A percentile compares a stretch with the other conserved stretches of the same genome.
Conservation (phyloP, 306 rosid species). For the Carpinus viminea region DNA sequence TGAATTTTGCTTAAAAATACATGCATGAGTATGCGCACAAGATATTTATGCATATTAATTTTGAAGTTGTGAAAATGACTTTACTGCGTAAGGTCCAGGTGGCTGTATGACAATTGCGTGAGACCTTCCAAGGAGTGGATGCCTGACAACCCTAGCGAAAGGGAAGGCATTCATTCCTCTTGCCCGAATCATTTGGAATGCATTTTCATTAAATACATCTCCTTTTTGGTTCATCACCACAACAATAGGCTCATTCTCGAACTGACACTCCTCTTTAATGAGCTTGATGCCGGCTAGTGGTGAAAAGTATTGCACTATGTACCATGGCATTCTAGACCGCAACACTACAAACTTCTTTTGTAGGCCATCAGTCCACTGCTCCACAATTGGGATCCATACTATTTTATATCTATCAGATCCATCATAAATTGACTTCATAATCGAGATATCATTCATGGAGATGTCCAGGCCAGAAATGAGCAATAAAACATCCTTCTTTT, state of each 20-base stretch:
- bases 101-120: too few species aligned
- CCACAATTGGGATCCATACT: slow-evolving; percentile 35
- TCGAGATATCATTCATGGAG: too few species aligned
- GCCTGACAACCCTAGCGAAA: too few species aligned
- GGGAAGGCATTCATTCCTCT: too few species aligned
- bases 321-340: slow-evolving; percentile 27
- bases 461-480: slow-evolving; percentile 26
- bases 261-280: slow-evolving; percentile 21
- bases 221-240: slow-evolving; percentile 29
- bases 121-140: too few species aligned
- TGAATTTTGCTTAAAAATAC: too few species aligned
- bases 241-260: slow-evolving; percentile 25
- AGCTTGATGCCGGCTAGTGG: slow-evolving; percentile 14
- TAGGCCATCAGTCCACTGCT: background rate
- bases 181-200: too few species aligned
- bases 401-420: slow-evolving; percentile 3
- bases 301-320: slow-evolving; percentile 9
- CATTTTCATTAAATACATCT: background rate
- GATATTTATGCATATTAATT: background rate
- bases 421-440: background rate
- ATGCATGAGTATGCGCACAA: too few species aligned
- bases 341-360: background rate
- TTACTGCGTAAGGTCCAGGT: too few species aligned
- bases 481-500: slow-evolving; percentile 26
- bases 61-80: too few species aligned